These are phyloP conservation scores for Cupressus sempervirens DNA, from an alignment of 75 land plant species.

Conservation along the genomic window DNA sequence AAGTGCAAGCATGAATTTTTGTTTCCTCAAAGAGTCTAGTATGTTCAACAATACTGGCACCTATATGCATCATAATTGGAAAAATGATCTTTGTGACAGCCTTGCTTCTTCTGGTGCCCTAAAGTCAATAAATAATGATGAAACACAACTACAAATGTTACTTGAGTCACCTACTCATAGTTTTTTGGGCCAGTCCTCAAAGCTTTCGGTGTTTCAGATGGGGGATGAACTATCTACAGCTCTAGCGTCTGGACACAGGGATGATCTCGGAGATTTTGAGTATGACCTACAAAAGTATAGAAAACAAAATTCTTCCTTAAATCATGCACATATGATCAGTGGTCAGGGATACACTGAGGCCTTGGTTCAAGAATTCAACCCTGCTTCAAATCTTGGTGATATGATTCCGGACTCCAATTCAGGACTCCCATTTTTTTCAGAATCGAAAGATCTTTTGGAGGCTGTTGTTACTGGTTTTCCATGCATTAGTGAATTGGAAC, in stretches of 20 bases:
- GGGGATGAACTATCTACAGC: slow-evolving; percentile 31
- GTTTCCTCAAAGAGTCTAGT: not conserved
- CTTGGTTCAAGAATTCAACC: not conserved
- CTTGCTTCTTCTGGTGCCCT: not conserved
- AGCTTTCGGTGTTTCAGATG: slow-evolving; percentile 11
- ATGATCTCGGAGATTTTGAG: not conserved
- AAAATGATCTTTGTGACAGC: not conserved
- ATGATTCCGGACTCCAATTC: not conserved
- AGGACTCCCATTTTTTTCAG: slow-evolving; percentile 3
- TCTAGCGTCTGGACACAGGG: slow-evolving; percentile 9
- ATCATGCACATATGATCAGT: not conserved
- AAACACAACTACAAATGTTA: not conserved
- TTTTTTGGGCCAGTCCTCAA: not conserved
- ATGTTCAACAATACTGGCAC: not conserved
- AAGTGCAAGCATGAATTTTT: not conserved
- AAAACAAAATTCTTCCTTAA: slow-evolving; percentile 1
- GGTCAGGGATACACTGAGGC: not conserved
- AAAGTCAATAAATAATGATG: slow-evolving; percentile 3
- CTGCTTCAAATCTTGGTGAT: not conserved
- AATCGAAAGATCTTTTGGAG: slow-evolving; percentile 10
- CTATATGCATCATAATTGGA: not conserved
- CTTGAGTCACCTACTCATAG: slow-evolving; percentile 5
- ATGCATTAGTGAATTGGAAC: not conserved
- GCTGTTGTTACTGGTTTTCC: slow-evolving; percentile 21
- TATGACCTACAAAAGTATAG: not conserved